Evolutionary conservation across 805 yeast species (phyloP), one percentile per base, ranked within the genome.

Genomic region (Saccharomyces paradoxus): DNA sequence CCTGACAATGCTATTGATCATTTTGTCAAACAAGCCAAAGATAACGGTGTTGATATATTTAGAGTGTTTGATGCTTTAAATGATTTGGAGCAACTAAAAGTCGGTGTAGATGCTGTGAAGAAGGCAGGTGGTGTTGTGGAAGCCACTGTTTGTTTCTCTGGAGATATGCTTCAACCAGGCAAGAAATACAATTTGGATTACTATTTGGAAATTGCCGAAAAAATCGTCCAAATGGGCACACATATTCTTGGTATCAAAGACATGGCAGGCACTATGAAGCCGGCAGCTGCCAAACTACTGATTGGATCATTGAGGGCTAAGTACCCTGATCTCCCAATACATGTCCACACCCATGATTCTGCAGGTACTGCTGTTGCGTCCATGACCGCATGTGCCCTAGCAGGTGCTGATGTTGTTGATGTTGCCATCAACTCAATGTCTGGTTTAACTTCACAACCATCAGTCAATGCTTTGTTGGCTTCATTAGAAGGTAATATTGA

Each of bases 301-400:
- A 81, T 92, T 64, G 82, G 91, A 56, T 76, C 87, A 32, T 83
- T 92, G 64, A 83, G 98, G 74, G 81, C 80, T 56, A 84, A 81
- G 73, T 88, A 87, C 74, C 98, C 99, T 54, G 81, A 87, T 67
- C 78, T 92, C 67, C 97, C 97, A 62, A 91, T 92, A 69, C 99
- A 92, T 71, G 97, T 92, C 46, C 99, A 92, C 75, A 91, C 98
- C 31, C 99, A 92, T 74, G 99, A 92, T 75, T 90, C 97, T 58
- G 98, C 99, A 29, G 99, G 98, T 76, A 92, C 98, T 54, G 99
- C 96, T 75, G 96, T 92, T 61, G 90, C 97, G 41, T 85, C 96
- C 37, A 90, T 91, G 95, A 85, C 84, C 63, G 96, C 94, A 3
- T 84, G 89, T 71, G 97, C 97, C 21, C 72, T 77, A 62, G 95